These are phyloP conservation scores for Miscanthus lutarioriparius DNA, from an alignment of 176 grass and related monocot genomes.

Conservation along the genomic window DNA sequence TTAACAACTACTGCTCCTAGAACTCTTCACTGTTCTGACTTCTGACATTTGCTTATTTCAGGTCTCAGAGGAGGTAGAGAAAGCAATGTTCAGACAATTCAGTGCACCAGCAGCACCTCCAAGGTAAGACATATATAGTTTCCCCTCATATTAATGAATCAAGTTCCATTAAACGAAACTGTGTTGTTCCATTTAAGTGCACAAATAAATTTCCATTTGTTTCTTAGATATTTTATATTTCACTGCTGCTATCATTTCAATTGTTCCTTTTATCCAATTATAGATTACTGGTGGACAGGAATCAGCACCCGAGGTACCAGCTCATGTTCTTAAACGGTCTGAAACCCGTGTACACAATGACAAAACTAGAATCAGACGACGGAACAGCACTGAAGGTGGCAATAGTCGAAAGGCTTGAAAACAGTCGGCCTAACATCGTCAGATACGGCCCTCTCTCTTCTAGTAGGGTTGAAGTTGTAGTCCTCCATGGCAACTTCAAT, in stretches of 20 bases:
- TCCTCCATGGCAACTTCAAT: slow-evolving; percentile 59
- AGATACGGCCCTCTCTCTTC: slow-evolving; percentile 47
- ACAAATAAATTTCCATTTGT: not conserved
- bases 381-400: slow-evolving; percentile 46
- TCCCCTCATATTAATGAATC: not conserved
- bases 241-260: not conserved
- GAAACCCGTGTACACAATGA: slow-evolving; percentile 46
- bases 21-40: slow-evolving; percentile 10
- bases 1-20: not conserved
- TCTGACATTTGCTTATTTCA: slow-evolving; percentile 14
- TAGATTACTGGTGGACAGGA: slow-evolving; percentile 30
- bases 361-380: slow-evolving; percentile 42
- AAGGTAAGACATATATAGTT: slow-evolving; percentile 26
- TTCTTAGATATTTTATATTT: not conserved
- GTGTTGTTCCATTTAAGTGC: not conserved
- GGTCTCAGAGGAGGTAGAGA: slow-evolving; percentile 53
- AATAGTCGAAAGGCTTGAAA: slow-evolving; percentile 41
- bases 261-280: not conserved
- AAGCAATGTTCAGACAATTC: slow-evolving; percentile 34
- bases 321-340: slow-evolving; percentile 42
- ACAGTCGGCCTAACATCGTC: slow-evolving; percentile 7
- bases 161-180: not conserved
- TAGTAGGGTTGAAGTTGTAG: slow-evolving; percentile 50
- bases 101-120: slow-evolving; percentile 32
- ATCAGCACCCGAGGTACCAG: slow-evolving; percentile 36